phyloP scores from a whole-genome alignment of 306 rosid species.

The Sicyos baderoa region DNA sequence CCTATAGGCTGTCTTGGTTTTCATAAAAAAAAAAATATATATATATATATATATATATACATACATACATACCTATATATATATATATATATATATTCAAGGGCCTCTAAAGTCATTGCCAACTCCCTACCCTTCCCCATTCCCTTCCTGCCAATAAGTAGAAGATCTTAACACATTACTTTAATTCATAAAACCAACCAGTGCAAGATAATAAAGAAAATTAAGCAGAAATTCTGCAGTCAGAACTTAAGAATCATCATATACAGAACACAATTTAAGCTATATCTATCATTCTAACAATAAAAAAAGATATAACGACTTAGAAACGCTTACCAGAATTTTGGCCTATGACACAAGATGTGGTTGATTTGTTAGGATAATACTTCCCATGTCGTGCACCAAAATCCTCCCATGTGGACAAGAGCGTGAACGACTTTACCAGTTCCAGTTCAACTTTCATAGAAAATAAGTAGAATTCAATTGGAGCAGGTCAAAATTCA shows the following conservation, averaged over 20 bases:
- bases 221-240: neutral
- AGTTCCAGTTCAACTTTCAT: conserved; percentile 6
- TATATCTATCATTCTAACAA: neutral
- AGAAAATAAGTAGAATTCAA: neutral
- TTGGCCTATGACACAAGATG: conserved; percentile 14
- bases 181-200: conserved; percentile 14
- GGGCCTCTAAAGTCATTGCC: neutral
- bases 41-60: too few relatives aligned
- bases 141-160: conserved; percentile 11
- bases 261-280: neutral
- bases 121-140: neutral
- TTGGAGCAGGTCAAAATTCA: neutral
- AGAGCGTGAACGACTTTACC: neutral
- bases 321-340: conserved; percentile 12
- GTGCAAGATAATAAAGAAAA: conserved; percentile 2
- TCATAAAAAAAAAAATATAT: too few relatives aligned
- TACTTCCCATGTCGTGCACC: conserved; percentile 1
- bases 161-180: conserved; percentile 9
- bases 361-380: neutral
- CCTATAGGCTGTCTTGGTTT: too few relatives aligned
- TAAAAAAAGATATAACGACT: neutral
- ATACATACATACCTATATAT: too few relatives aligned
- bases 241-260: neutral
- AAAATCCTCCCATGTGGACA: conserved; percentile 14
- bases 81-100: too few relatives aligned